Evolutionary conservation across 2,329 filamentous ascomycete species (phyloP).

Genomic region (Fusarium oligoseptatum): DNA sequence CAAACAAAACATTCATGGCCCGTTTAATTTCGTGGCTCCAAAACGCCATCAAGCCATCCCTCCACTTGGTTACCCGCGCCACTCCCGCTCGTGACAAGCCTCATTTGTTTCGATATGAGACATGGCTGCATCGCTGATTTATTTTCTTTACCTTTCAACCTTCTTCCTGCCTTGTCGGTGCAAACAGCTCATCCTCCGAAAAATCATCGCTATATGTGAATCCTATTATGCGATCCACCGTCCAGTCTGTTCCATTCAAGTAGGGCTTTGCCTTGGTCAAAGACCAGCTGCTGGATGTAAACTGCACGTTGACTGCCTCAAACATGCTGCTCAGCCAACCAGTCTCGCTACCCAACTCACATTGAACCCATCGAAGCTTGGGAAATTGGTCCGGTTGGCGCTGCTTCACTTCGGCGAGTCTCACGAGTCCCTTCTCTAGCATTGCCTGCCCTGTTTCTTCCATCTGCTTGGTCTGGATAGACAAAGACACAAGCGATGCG

Average conservation of each 20-base stretch:
- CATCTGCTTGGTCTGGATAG: background rate
- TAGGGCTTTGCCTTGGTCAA: constrained; percentile 2
- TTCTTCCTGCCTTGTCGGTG: background rate
- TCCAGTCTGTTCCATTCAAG: background rate
- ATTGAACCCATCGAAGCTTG: background rate
- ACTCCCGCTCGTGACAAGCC: constrained; percentile 27
- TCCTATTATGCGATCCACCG: background rate
- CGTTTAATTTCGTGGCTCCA: constrained; percentile 21
- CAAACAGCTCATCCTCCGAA: background rate
- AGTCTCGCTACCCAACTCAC: background rate
- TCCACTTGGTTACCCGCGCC: constrained; percentile 20
- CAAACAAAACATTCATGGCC: background rate
- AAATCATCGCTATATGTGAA: background rate
- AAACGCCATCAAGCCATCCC: constrained; percentile 4
- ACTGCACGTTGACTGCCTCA: background rate
- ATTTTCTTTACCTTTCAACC: background rate
- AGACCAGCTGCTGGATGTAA: background rate
- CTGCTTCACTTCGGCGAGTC: constrained; percentile 1
- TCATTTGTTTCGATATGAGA: constrained; percentile 23
- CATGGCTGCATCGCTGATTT: background rate
- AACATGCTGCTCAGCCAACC: background rate
- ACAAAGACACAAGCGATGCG: constrained; percentile 8
- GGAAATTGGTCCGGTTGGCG: background rate
- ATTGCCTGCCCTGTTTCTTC: background rate
- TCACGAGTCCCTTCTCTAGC: constrained; percentile 6